Conservation (phyloP, 108 stramenopile species). For the Fragilariopsis cylindrus region DNA sequence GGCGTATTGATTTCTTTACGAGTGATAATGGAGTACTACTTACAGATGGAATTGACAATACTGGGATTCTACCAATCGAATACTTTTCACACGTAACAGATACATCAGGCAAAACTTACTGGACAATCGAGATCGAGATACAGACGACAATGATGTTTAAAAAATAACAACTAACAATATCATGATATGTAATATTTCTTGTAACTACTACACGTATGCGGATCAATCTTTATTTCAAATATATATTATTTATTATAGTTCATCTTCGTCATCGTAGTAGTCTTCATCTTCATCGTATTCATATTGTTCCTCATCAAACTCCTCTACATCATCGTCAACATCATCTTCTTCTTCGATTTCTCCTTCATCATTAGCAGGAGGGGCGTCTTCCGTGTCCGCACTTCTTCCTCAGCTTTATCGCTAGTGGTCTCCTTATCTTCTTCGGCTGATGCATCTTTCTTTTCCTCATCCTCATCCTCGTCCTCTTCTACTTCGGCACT, state of each 20-base stretch:
- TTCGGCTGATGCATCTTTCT: slow-evolving; percentile 25
- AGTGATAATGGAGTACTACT: slow-evolving; percentile 80
- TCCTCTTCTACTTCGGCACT: slow-evolving; percentile 34
- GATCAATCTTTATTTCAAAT: neutral
- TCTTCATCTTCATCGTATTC: slow-evolving; percentile 51
- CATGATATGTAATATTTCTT: neutral
- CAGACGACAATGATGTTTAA: neutral
- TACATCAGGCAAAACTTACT: slow-evolving; percentile 25
- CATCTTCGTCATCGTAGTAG: slow-evolving; percentile 57
- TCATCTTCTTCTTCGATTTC: slow-evolving; percentile 48
- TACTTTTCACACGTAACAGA: slow-evolving; percentile 67
- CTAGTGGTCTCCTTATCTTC: slow-evolving; percentile 32
- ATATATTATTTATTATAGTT: slow-evolving; percentile 17
- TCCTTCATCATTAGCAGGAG: slow-evolving; percentile 6
- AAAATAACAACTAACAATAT: neutral
- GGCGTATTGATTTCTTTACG: slow-evolving; percentile 54
- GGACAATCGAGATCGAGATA: slow-evolving; percentile 22
- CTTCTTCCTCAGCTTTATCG: slow-evolving; percentile 30
- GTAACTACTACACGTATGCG: no score
- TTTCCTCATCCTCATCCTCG: slow-evolving; percentile 25
- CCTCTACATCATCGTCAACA: slow-evolving; percentile 34
- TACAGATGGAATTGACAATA: slow-evolving; percentile 55
- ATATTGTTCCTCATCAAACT: slow-evolving; percentile 47
- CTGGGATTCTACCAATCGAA: slow-evolving; percentile 60
- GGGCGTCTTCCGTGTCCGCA: slow-evolving; percentile 1